Evolutionary conservation across 306 rosid genomes (phyloP), one percentile per base, ranked within the genome.

Genomic region (Herpetospermum pedunculosum): DNA sequence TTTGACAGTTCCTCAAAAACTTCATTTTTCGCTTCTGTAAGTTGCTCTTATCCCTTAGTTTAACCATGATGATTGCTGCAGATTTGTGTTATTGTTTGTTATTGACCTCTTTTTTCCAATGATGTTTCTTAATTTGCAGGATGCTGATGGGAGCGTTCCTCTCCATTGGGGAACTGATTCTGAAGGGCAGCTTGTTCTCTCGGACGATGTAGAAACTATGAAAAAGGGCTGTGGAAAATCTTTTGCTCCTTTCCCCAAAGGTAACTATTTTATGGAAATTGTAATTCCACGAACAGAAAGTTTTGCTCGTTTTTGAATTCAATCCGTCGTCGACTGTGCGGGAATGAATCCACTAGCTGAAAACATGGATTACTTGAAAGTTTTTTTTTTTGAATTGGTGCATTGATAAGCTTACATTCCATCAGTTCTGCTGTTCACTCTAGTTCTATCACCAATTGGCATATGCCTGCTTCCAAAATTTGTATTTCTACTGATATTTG

Each of bases 81-180:
- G 25, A 63, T 48, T 63, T 43, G 7, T 37, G 7, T 63, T 44
- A 2, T 16, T 32, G n/a, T 76, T 50, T 44, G 5, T 16, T 32
- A 18, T 76, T 50, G 29, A 5, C 38, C 54, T 65, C 48, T 6
- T 29, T 76, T n/a, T 26, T 49, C 53, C 64, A 7, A 47, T n/a
- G 0, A 28, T 16, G 57, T 30, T 3, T 59, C 4, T 46, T 32
- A 37, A 35, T 49, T 4, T 57, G 48, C 82, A 95, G 99, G 96
- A 95, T 85, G 83, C 77, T 76, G 96, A 88, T 87, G 97, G 89
- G 71, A 81, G 70, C 81, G 97, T 91, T 81, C 97, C 97, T 8
- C 84, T 95, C 81, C 89, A 79, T 71, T 95, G 99, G 99, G 99
- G 99, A 79, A 82, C 92, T 76, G 99, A 95, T 83, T 86, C 90